These are phyloP conservation scores for Ceratobasidium sp. DNA, from an alignment of 1,284 basidiomycete genomes.

Conservation along the genomic window DNA sequence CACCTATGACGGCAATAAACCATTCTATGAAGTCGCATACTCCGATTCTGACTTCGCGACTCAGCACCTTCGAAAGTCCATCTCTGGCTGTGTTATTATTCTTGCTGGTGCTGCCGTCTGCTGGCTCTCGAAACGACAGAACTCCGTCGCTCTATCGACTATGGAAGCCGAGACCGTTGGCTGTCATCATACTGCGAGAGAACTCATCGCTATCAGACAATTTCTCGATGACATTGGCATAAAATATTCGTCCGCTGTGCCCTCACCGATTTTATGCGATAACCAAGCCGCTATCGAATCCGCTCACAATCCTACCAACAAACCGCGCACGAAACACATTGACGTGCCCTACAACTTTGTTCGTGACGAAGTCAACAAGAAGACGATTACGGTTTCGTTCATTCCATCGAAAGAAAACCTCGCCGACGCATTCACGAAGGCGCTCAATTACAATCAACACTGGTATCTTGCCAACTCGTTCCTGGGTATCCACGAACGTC, in stretches of 20 bases:
- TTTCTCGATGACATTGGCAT: background rate
- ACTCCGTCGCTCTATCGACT: constrained; percentile 29
- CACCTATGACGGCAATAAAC: constrained; percentile 21
- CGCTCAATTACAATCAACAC: constrained; percentile 35
- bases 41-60: constrained; percentile 45
- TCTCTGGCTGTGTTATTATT: constrained; percentile 46
- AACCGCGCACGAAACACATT: constrained; percentile 41
- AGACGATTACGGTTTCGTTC: constrained; percentile 25
- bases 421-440: constrained; percentile 46
- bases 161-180: constrained; percentile 40
- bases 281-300: constrained; percentile 43
- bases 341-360: constrained; percentile 20
- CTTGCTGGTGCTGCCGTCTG: constrained; percentile 47
- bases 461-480: constrained; percentile 14
- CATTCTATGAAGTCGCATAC: constrained; percentile 36
- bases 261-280: constrained; percentile 40
- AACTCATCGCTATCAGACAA: constrained; percentile 41
- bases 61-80: constrained; percentile 48
- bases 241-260: background rate
- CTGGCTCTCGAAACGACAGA: constrained; percentile 50
- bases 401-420: constrained; percentile 43
- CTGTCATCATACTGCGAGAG: background rate
- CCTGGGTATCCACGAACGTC: constrained; percentile 11
- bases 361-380: background rate
- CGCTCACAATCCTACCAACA: constrained; percentile 39